Evolutionary conservation across 768 basidiomycete species (phyloP).

Genomic region (Termitomyces sp.): DNA sequence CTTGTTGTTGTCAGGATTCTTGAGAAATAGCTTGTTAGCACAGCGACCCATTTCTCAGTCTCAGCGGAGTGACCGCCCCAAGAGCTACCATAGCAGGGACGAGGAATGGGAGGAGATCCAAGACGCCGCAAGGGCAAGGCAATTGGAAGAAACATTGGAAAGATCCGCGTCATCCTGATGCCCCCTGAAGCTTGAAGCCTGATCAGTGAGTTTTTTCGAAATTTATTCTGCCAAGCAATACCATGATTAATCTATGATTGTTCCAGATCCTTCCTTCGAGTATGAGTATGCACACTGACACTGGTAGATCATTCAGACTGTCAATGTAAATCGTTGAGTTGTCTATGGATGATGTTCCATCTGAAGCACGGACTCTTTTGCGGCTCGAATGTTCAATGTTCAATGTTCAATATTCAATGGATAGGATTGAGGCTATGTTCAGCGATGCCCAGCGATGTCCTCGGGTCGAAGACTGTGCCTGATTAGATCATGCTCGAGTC

Average conservation of each 20-base stretch:
- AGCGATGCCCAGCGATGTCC: neutral
- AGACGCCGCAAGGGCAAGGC: conserved; percentile 51
- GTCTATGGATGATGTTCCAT: neutral
- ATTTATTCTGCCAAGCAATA: neutral
- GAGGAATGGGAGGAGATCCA: conserved; percentile 56
- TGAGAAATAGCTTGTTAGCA: conserved; percentile 47
- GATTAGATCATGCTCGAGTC: conserved; percentile 13
- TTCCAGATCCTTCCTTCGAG: neutral
- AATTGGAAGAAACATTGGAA: conserved; percentile 58
- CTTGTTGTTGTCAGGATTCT: conserved; percentile 53
- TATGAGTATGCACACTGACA: too few species aligned
- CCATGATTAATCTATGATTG: neutral
- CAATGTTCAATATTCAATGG: neutral
- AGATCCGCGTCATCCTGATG: conserved; percentile 17
- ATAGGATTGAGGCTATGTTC: neutral
- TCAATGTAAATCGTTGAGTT: neutral
- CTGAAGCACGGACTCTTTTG: neutral
- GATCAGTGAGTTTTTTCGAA: conserved; percentile 5
- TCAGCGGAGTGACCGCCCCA: conserved; percentile 38
- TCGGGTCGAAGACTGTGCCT: conserved; percentile 1
- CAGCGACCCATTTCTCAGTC: conserved; percentile 39
- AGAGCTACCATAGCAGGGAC: conserved; percentile 54
- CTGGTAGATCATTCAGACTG: neutral
- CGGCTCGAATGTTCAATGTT: neutral
- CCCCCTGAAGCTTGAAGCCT: too few species aligned